Conservation (phyloP, 495 filamentous ascomycete genomes). For the Xylaria intraflava region DNA sequence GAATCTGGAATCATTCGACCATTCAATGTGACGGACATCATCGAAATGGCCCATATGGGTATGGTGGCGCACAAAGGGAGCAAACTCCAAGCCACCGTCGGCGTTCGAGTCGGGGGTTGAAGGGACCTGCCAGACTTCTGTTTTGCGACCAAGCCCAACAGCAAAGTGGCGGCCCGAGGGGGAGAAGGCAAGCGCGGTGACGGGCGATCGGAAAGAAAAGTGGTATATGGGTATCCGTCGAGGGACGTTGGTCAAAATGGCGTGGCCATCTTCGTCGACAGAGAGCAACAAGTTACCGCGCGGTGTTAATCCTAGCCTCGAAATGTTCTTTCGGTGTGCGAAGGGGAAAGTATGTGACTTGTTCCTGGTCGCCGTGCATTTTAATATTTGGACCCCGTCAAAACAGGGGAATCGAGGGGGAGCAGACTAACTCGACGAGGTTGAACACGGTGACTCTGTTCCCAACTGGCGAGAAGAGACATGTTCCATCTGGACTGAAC, state of each 20-base stretch:
- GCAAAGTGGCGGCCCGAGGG: slow-evolving; percentile 87
- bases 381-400: slow-evolving; percentile 15
- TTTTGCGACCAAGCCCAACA: slow-evolving; percentile 71
- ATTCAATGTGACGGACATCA: slow-evolving; percentile 73
- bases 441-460: slow-evolving; percentile 96
- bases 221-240: slow-evolving; percentile 82
- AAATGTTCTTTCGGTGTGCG: slow-evolving; percentile 87
- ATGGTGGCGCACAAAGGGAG: slow-evolving; percentile 84
- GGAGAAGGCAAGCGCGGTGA: slow-evolving; percentile 84
- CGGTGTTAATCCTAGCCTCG: slow-evolving; percentile 78
- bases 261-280: slow-evolving; percentile 88
- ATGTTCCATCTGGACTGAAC: slow-evolving; percentile 94
- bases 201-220: slow-evolving; percentile 81
- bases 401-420: background rate
- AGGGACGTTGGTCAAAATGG: slow-evolving; percentile 82
- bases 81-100: slow-evolving; percentile 85
- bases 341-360: slow-evolving; percentile 94
- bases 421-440: slow-evolving; percentile 69
- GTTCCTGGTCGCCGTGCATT: slow-evolving; percentile 53
- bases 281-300: slow-evolving; percentile 85
- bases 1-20: slow-evolving; percentile 93
- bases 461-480: slow-evolving; percentile 92
- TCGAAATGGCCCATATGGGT: slow-evolving; percentile 86
- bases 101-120: slow-evolving; percentile 68
- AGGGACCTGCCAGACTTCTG: slow-evolving; percentile 94